A percentile compares a stretch with the other conserved stretches of the same genome.
phyloP scores from a whole-genome alignment of 345 rosid genomes.

The Excoecaria agallocha region DNA sequence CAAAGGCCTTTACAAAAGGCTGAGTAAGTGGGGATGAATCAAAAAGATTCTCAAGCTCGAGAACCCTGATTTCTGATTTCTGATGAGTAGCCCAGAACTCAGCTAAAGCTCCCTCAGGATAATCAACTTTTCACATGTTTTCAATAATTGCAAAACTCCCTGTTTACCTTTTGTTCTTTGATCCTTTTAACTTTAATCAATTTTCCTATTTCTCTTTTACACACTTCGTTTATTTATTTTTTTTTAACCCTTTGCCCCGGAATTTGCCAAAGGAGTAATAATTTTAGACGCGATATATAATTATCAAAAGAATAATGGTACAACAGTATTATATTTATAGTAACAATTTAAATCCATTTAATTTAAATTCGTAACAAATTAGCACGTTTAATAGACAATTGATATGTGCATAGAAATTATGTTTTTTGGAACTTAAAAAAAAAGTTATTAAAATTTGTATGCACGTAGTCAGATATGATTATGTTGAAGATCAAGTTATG shows the following conservation, averaged over 20 bases:
- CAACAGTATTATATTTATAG: too few relatives aligned
- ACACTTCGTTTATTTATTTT: too few relatives aligned
- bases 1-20: slow-evolving; percentile 20
- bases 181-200: background rate
- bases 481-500: too few relatives aligned
- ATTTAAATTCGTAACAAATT: background rate
- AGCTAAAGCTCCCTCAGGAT: background rate
- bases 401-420: too few relatives aligned
- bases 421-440: too few relatives aligned
- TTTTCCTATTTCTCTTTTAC: background rate
- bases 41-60: slow-evolving; percentile 27
- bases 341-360: background rate
- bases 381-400: too few relatives aligned
- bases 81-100: background rate
- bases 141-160: slow-evolving; percentile 4
- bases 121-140: slow-evolving; percentile 3
- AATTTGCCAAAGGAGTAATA: too few relatives aligned
- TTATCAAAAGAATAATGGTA: background rate
- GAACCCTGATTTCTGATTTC: background rate
- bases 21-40: slow-evolving; percentile 28
- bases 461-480: background rate
- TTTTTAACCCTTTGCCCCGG: background rate
- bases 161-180: background rate
- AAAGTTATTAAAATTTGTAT: too few relatives aligned
- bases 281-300: background rate